Base-by-base conservation (phyloP, 1,284 basidiomycete genomes). In the Ceratobasidium theobromae region DNA sequence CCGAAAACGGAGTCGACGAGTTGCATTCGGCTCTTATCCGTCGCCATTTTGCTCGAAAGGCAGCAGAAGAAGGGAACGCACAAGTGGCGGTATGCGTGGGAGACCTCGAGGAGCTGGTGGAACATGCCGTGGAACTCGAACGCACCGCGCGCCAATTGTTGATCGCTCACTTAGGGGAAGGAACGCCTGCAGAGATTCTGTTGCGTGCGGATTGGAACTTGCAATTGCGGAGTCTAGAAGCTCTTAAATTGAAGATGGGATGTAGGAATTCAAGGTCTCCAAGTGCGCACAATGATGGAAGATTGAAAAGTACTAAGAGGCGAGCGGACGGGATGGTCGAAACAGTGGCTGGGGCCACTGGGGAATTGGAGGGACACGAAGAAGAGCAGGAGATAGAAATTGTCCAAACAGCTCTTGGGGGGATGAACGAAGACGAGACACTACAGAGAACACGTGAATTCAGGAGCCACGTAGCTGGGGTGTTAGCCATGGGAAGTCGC, bases 201-300 rank as follows among this genome's bases (percentile, higher is more conserved):
- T 58, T 75, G 4, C 54, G 69, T 27, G 74, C 74, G 1, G 74
- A 75, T 49, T 69, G 70, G 28, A 71, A 75, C 58, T 65, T 75
- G 11, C 74, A 75, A 57, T 35, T 68, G 14, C 55, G 72, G 6
- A 70, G 71, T 48, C 58, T 74, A 5, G 9, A 23, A 14, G 21
- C 67, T 3, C 43, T 71, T n/a, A 54, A 67, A 28, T 46, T 53
- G 16, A 66, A 38, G 27, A 35, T 33, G n/a, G 18, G 25, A 46
- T 55, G 16, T 48, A 62, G 57, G 40, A 46, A 2, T 28, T 21
- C 45, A 21, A 25, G 30, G n/a, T 35, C n/a, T 6, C 9, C 12
- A 18, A 12, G 18, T 4, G 46, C 46, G 14, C 4, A 48, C 21
- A 48, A 48, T n/a, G n/a, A n/a, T n/a, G n/a, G n/a, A n/a, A n/a